Base-by-base conservation (phyloP, 768 basidiomycete genomes). In the Leccinum rimulosum region DNA sequence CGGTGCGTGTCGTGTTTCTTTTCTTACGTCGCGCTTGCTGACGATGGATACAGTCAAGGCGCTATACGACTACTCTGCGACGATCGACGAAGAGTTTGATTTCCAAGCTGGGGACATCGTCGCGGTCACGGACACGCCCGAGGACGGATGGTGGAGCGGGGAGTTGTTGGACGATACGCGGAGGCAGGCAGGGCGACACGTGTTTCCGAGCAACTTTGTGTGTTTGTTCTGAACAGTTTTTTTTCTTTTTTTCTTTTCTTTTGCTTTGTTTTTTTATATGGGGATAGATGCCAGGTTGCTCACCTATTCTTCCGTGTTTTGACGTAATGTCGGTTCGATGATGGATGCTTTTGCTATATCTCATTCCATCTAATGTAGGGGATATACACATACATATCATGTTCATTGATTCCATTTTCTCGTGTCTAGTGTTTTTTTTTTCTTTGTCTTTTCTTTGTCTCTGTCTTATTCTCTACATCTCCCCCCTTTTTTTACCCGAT, bases 91-190 rank as follows among this genome's bases (percentile, higher is more conserved):
- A 69, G 96, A 98, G 75, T 98, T 98, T 72, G 91, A 95, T 71
- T 98, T 98, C 85, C 92, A 95, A 70, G 79, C 86, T 22, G 93
- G 91, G 3, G 96, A 98, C 74, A 91, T 97, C 63, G 97, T 98
- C 63, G 95, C 95, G 7, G 95, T 98, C 10, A 95, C 92, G 0
- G 82, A 86, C 22, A 96, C 94, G 6, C 94, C 94, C 5, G 94
- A 95, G 66, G 95, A 97, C 67, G 96, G 96, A 1, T 98, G 96
- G 96, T 98, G 95, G 96, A 90, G 86, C 57, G 96, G 96, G 25
- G 88, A 90, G 65, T 73, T 93, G 59, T 75, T 93, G n/a, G 89
- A 91, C 61, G 89, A 92, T 64, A 78, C 79, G 31, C 75, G 92
- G 64, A 78, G 91, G 62, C 82, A 87, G 62, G 78, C 79, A 15